Base-by-base conservation (phyloP, 805 yeast genomes). In the Candida saitoana region DNA sequence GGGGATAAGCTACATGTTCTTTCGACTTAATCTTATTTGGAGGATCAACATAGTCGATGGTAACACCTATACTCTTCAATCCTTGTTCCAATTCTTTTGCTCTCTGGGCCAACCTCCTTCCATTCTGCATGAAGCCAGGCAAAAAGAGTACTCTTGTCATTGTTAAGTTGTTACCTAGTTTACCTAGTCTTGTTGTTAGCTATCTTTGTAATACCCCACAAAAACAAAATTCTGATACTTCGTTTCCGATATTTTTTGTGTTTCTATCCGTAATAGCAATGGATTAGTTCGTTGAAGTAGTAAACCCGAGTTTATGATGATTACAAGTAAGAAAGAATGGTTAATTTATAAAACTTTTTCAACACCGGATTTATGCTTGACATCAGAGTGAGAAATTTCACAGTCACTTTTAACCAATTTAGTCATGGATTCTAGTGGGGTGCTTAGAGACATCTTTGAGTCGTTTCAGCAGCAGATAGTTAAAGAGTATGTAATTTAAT, bases 121-220 rank as follows among this genome's bases (percentile, higher is more conserved):
- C 71, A 38, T 56, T 60, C 41, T 69, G 74, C 16, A 69, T 50
- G 47, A 52, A 69, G 2, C 74, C 74, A 15, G 71, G 71, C 18
- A 69, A 55, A 15, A 48, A 47, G 18, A 47, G 42, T n/a, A 47
- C 43, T 29, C 37, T 47, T 34, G 36, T 40, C 7, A 33, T 37
- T 17, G 27, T 22, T 22, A 22, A 11, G 6, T n/a, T n/a, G n/a
- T n/a, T n/a, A n/a, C n/a, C n/a, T n/a, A n/a, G n/a, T n/a, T n/a
- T n/a, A n/a, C n/a, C n/a, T n/a, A n/a, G n/a, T n/a, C n/a, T n/a
- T n/a, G n/a, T n/a, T n/a, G n/a, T n/a, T n/a, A n/a, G n/a, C n/a
- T n/a, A n/a, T 9, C 9, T 7, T 22, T 6, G 9, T 22, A 9
- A 22, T 22, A 22, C 34, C 24, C 12, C 18, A 31, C 38, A 19